Conservation (phyloP, 2,329 filamentous ascomycete species). For the Geosmithia morbida region DNA sequence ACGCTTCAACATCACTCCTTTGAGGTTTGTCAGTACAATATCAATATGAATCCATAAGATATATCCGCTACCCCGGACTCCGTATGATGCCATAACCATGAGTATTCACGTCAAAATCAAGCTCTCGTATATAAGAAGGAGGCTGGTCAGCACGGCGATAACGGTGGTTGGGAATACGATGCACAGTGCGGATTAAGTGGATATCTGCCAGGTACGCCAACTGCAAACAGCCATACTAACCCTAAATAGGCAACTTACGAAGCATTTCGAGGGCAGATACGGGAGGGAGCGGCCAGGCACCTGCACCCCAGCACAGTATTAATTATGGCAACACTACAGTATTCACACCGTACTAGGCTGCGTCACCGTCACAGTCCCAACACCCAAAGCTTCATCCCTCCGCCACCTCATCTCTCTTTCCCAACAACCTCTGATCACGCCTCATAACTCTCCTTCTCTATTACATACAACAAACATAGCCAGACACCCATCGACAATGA, state of each 20-base stretch:
- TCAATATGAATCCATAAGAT: too few relatives aligned
- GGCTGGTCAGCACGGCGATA: not conserved
- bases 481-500: constrained; percentile 1
- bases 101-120: not conserved
- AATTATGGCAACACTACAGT: not conserved
- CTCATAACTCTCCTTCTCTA: too few relatives aligned
- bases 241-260: not conserved
- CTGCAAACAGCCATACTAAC: not conserved
- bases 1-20: too few relatives aligned
- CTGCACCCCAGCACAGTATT: not conserved
- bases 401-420: not conserved
- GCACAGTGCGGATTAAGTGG: not conserved
- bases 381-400: not conserved
- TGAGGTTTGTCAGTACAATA: too few relatives aligned
- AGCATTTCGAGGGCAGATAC: not conserved
- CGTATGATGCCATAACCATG: not conserved
- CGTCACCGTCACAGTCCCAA: not conserved
- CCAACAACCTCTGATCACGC: not conserved
- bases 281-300: not conserved
- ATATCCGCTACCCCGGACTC: too few relatives aligned
- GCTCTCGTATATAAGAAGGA: too few relatives aligned
- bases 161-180: not conserved
- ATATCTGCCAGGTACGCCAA: not conserved
- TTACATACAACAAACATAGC: too few relatives aligned
- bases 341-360: not conserved